phyloP scores from a whole-genome alignment of 2,329 filamentous ascomycete species.

The Apiospora marii region DNA sequence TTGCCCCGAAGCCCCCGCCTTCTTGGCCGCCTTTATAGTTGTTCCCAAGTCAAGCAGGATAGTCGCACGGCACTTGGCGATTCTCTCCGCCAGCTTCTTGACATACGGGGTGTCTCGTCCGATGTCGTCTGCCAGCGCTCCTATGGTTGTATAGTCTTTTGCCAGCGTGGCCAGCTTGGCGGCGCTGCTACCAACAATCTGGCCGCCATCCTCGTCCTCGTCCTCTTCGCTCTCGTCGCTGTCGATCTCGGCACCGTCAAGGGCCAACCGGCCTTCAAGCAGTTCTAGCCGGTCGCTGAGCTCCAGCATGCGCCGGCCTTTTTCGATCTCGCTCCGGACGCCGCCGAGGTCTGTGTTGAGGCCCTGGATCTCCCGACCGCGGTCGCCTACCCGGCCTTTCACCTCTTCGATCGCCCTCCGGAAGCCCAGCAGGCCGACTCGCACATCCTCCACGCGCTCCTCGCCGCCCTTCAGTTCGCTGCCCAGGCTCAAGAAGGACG shows the following conservation, averaged over 20 bases:
- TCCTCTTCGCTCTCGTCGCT: constrained; percentile 52
- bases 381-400: constrained; percentile 68
- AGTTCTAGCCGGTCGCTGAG: constrained; percentile 68
- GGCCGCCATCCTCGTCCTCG: constrained; percentile 40
- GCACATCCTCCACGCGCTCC: constrained; percentile 88
- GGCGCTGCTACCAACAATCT: constrained; percentile 55
- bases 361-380: constrained; percentile 67
- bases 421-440: constrained; percentile 87
- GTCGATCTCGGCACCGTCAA: constrained; percentile 52
- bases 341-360: constrained; percentile 72
- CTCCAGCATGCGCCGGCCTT: constrained; percentile 70
- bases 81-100: constrained; percentile 59
- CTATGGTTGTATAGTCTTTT: constrained; percentile 53
- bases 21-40: constrained; percentile 53
- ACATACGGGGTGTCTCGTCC: constrained; percentile 59
- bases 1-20: constrained; percentile 52
- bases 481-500: constrained; percentile 86
- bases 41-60: constrained; percentile 63
- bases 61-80: constrained; percentile 62
- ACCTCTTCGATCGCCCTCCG: constrained; percentile 81
- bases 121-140: constrained; percentile 51
- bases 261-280: constrained; percentile 69
- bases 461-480: constrained; percentile 85
- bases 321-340: constrained; percentile 70
- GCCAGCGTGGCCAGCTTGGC: constrained; percentile 55